Conservation (phyloP, 495 filamentous ascomycete genomes). For the Tuber microsphaerosporum region DNA sequence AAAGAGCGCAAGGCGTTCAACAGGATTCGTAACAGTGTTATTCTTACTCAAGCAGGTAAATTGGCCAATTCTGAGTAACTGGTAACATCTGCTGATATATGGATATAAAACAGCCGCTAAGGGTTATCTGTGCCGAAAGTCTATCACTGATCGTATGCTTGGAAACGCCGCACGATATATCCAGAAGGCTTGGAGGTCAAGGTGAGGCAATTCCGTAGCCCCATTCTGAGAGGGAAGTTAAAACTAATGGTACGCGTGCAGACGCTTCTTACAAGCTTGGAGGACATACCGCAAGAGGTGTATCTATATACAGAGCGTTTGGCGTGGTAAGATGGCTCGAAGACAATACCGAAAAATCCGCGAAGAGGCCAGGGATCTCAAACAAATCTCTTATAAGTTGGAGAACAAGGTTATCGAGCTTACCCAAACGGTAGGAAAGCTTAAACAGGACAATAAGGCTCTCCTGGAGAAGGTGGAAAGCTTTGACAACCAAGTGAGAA, state of each 20-base stretch:
- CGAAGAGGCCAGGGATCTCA: constrained; percentile 93
- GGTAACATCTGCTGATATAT: constrained; percentile 4
- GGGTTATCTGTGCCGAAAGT: constrained; percentile 77
- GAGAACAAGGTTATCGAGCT: constrained; percentile 99
- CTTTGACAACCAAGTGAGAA: constrained; percentile 91
- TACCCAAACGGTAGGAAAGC: constrained; percentile 82
- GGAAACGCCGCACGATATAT: constrained; percentile 88
- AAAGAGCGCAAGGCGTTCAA: constrained; percentile 75
- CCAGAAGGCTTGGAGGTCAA: constrained; percentile 80
- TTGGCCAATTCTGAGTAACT: neutral
- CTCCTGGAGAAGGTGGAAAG: constrained; percentile 84
- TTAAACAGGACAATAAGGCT: constrained; percentile 88
- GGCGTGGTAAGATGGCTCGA: constrained; percentile 79
- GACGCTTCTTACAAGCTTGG: constrained; percentile 71
- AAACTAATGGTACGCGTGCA: constrained; percentile 17
- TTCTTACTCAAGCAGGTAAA: constrained; percentile 67
- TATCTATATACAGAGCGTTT: constrained; percentile 84
- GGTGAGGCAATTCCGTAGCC: constrained; percentile 18
- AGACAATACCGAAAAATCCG: constrained; percentile 78
- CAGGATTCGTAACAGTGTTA: constrained; percentile 67
- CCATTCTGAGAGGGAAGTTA: neutral
- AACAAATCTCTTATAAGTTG: constrained; percentile 97
- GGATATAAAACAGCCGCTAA: constrained; percentile 54
- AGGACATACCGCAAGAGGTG: constrained; percentile 81
- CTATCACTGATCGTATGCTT: constrained; percentile 85